Evolutionary conservation across 2,329 filamentous ascomycete species (phyloP), one percentile per base, ranked within the genome.

Genomic region (Pestalotiopsis sp.): DNA sequence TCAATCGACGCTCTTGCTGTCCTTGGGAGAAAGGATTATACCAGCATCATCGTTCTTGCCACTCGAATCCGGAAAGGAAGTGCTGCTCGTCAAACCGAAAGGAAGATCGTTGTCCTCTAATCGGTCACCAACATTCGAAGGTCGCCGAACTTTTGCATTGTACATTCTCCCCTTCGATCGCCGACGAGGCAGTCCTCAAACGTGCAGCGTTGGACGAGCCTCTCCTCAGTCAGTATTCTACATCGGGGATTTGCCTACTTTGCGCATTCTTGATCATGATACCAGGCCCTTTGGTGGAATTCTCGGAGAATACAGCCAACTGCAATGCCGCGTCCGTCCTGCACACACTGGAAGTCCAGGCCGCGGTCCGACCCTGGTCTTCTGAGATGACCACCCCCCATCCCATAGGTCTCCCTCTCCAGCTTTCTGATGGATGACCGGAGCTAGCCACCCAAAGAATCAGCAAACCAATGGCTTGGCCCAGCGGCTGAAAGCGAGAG

Each of bases 241-340:
- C 17, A 13, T 31, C 59, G 59, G 59, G 27, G 59, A 13, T 41
- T 36, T 36, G n/a, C 36, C 39, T 49, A 39, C 59, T 36, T 38
- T 62, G 27, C 31, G 59, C 27, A n/a, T 23, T 41, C 49, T 25
- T 62, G 59, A 9, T 17, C 9, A 45, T 64, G 59, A 25, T 14
- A 41, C 59, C 59, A 31, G 38, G 36, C 36, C 27, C 23, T 59
- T 12, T 49, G 61, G 61, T 17, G 20, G 41, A 49, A 64, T 45
- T 64, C 36, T 64, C 61, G 61, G 61, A 45, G 61, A 64, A 64
- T 7, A 52, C 12, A 45, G 13, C 61, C 61, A 64, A 64, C 38
- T 38, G 59, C 27, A 39, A 27, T 17, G 57, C 27, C 57, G 57
- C 27, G 27, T 39, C 59, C 17, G 59, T 36, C 7, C 31, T 36